Conservation (phyloP, 1,284 basidiomycete genomes). For the Mycosarcoma maydis region DNA sequence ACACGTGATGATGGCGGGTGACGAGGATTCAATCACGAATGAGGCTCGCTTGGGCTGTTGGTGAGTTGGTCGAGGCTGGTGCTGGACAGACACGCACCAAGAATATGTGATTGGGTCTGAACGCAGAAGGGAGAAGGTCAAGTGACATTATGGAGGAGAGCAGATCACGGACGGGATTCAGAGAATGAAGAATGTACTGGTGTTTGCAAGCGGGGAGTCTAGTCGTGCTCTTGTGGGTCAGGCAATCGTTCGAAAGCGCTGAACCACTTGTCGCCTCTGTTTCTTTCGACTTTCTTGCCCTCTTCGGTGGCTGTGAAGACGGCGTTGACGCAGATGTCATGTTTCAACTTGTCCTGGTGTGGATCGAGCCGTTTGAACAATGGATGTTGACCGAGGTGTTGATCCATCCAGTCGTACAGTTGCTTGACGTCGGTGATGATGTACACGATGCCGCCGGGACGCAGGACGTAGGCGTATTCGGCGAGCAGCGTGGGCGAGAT, state of each 20-base stretch:
- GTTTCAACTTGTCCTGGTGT: constrained; percentile 69
- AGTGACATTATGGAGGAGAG: no score
- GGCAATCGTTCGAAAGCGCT: constrained; percentile 75
- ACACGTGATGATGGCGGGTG: no score
- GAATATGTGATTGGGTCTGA: no score
- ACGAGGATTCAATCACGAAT: no score
- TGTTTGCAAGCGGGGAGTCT: no score
- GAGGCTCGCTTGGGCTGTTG: no score
- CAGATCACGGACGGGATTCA: no score
- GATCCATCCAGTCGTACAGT: constrained; percentile 93
- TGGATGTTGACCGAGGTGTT: constrained; percentile 84
- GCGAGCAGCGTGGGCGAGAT: constrained; percentile 92
- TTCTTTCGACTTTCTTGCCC: constrained; percentile 94
- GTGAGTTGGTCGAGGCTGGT: no score
- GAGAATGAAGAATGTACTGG: no score
- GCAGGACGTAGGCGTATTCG: constrained; percentile 89
- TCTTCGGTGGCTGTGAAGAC: constrained; percentile 76
- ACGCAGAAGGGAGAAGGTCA: no score
- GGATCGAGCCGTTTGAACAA: constrained; percentile 84
- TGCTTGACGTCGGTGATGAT: constrained; percentile 97
- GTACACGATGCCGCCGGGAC: constrained; percentile 91
- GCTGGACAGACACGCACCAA: no score
- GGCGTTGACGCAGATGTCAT: constrained; percentile 70
- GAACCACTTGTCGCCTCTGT: constrained; percentile 87
- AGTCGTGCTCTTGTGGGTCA: constrained; percentile 48